Base-by-base conservation (phyloP, 106 monocot genomes). In the Iris macrosiphon region DNA sequence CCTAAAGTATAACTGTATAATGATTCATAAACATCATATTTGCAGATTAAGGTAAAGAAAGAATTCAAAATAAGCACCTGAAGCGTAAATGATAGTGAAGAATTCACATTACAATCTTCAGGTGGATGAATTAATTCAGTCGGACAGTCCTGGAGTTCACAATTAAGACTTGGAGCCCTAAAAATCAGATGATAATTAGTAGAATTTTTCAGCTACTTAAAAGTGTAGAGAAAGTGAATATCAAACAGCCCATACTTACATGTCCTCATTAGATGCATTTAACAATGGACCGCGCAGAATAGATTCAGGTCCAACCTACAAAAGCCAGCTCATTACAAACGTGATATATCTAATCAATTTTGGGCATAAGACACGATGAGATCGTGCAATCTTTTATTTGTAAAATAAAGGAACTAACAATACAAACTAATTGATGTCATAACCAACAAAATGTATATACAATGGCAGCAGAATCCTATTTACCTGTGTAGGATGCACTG, bases 81-180 rank as follows among this genome's bases (percentile, higher is more conserved):
- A 44, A 32, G 31, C 33, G 27, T 16, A 16, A n/a, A 48, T 25
- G 11, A 35, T 18, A n/a, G 57, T 16, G 96, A 86, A 40, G 96
- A 70, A 57, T 96, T 96, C 54, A 96, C 74, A 72, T 96, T 96
- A 69, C 96, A 96, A 62, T 96, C 96, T 64, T 96, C 96, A 38
- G 96, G 96, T 20, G 96, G 96, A 72, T 86, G 76, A 55, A 96
- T 72, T 49, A 96, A 62, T 64, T 96, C 96, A 46, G 71, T 58
- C 12, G 96, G 96, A 47, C 96, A 96, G 30, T 70, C 77, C 52
- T 72, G 55, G 6, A 57, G 67, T 44, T 86, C 82, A 70, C 96
- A 96, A 45, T 87, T 78, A 14, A 90, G 67, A 49, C 57, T 79
- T 20, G 96, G 96, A 29, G 86, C 86, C 96, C 96, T 96, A 57